Percentiles rank a stretch among this genome's conserved stretches.
These are phyloP conservation scores for Syncephalastrum racemosum DNA, from an alignment of 371 early-diverging fungal species.

Conservation along the genomic window DNA sequence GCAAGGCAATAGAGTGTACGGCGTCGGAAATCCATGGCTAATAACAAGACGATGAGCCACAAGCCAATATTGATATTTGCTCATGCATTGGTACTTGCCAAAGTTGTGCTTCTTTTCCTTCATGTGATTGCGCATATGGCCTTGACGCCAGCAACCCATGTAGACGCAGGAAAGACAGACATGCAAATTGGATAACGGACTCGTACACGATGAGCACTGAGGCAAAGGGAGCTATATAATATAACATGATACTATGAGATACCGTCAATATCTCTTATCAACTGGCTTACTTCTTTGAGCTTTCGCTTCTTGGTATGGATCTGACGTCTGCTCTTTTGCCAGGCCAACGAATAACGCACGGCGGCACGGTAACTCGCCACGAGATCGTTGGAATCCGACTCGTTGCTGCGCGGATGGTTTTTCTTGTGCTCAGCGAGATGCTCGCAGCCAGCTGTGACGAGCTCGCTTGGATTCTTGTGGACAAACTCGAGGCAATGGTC, in stretches of 20 bases:
- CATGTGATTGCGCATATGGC: constrained; percentile 67
- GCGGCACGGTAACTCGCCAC: constrained; percentile 34
- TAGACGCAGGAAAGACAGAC: constrained; percentile 76
- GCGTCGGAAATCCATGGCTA: constrained; percentile 52
- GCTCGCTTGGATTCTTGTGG: constrained; percentile 22
- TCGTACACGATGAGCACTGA: constrained; percentile 63
- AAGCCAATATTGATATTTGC: not conserved
- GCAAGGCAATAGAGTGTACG: constrained; percentile 70
- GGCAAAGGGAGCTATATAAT: constrained; percentile 65
- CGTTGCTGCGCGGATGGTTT: constrained; percentile 16
- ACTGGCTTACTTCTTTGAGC: constrained; percentile 14
- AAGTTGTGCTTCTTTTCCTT: constrained; percentile 59
- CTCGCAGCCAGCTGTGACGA: constrained; percentile 33
- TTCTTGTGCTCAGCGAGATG: constrained; percentile 35
- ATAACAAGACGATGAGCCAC: not conserved
- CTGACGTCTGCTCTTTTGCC: constrained; percentile 25
- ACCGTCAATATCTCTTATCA: not conserved
- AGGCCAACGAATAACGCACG: constrained; percentile 36
- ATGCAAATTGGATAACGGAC: constrained; percentile 70
- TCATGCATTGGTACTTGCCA: constrained; percentile 41
- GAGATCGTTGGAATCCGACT: constrained; percentile 19
- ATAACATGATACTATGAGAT: not conserved
- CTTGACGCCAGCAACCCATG: constrained; percentile 66
- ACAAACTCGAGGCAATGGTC: constrained; percentile 35
- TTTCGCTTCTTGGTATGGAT: constrained; percentile 16